phyloP scores from a whole-genome alignment of 2,329 filamentous ascomycete species.

The Fusarium buxicola region DNA sequence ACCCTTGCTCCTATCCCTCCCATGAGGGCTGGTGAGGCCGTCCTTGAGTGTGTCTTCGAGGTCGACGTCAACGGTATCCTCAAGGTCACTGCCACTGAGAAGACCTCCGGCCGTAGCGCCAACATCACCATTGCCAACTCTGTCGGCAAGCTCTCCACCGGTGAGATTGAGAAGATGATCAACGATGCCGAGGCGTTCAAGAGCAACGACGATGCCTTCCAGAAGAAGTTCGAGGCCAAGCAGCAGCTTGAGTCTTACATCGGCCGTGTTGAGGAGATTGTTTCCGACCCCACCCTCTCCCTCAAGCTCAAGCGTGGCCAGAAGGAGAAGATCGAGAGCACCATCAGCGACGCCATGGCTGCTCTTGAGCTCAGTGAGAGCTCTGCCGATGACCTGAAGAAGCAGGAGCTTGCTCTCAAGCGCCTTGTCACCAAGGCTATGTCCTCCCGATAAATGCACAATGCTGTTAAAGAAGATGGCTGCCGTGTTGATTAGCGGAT shows the following conservation, averaged over 20 bases:
- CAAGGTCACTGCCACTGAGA: conserved; percentile 99
- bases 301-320: conserved; percentile 98
- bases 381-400: conserved; percentile 94
- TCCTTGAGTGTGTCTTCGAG: conserved; percentile 98
- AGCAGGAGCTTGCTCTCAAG: conserved; percentile 99
- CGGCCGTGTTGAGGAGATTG: conserved; percentile 97
- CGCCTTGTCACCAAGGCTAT: conserved; percentile 98
- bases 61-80: conserved; percentile 99
- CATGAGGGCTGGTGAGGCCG: conserved; percentile 94
- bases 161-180: conserved; percentile 98
- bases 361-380: conserved; percentile 97
- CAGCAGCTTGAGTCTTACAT: conserved; percentile 99
- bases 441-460: conserved; percentile 80
- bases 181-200: conserved; percentile 99
- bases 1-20: conserved; percentile 89
- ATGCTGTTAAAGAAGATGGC: conserved; percentile 22
- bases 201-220: conserved; percentile 96
- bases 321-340: conserved; percentile 99
- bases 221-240: conserved; percentile 98
- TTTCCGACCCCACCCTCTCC: conserved; percentile 94
- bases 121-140: conserved; percentile 99
- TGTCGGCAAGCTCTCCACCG: conserved; percentile 94
- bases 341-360: conserved; percentile 96
- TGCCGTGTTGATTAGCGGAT: conserved; percentile 35
- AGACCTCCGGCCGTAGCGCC: conserved; percentile 95